These are phyloP conservation scores for Ceratobasidium sp. DNA, from an alignment of 1,284 basidiomycete genomes.

Conservation along the genomic window DNA sequence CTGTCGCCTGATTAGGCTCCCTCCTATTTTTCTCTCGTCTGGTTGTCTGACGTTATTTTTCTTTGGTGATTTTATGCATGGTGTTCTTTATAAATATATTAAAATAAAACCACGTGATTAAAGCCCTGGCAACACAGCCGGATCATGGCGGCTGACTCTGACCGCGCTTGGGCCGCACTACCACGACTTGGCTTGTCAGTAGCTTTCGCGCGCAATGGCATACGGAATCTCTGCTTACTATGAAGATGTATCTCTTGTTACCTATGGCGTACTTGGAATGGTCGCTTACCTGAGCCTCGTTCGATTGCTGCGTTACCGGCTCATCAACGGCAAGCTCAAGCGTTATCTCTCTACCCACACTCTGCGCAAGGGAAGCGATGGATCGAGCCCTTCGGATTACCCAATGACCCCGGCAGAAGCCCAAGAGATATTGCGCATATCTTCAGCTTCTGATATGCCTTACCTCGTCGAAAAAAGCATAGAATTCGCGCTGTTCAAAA, in stretches of 20 bases:
- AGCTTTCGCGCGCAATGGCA: too few species aligned
- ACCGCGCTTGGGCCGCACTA: too few species aligned
- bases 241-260: background rate
- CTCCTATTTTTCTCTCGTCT: too few species aligned
- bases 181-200: too few species aligned
- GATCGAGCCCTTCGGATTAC: slow-evolving; percentile 22
- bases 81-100: too few species aligned
- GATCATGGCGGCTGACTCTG: too few species aligned
- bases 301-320: slow-evolving; percentile 25
- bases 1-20: too few species aligned
- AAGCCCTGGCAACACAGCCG: too few species aligned
- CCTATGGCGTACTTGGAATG: background rate
- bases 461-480: slow-evolving; percentile 26
- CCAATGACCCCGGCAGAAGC: slow-evolving; percentile 39
- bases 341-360: slow-evolving; percentile 1
- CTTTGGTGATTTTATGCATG: too few species aligned
- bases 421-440: slow-evolving; percentile 24
- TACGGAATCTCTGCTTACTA: background rate
- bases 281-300: slow-evolving; percentile 21
- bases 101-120: too few species aligned
- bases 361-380: slow-evolving; percentile 15
- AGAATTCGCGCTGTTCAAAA: slow-evolving; percentile 38
- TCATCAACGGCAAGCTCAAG: slow-evolving; percentile 1
- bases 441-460: slow-evolving; percentile 17
- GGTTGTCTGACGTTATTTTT: too few species aligned